Evolutionary conservation across 73 alveolate species (phyloP).

Genomic region (Blepharisma stoltei): DNA sequence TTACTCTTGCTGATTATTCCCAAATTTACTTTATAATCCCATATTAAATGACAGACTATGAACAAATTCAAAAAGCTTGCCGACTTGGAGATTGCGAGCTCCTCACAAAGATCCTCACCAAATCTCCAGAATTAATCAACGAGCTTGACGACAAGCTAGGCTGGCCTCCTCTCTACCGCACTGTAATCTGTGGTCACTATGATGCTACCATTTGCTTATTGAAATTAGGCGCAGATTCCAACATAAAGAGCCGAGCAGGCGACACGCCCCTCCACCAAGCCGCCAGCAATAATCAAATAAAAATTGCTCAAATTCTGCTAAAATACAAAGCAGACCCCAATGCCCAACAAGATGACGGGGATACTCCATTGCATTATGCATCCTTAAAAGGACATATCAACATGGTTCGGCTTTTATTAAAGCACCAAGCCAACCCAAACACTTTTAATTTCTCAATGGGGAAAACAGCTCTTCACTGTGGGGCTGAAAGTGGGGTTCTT

Average conservation of each 20-base stretch:
- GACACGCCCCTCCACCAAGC: conserved; percentile 27
- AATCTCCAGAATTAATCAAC: conserved; percentile 3
- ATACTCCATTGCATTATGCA: conserved; percentile 2
- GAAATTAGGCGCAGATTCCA: conserved; percentile 21
- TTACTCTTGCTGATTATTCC: too few relatives aligned
- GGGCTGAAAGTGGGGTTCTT: conserved; percentile 16
- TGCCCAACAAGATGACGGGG: conserved; percentile 19
- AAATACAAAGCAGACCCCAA: conserved; percentile 24
- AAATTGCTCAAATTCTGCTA: neutral
- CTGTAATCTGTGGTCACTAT: conserved; percentile 3
- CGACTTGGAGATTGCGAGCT: neutral
- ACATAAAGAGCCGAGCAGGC: neutral
- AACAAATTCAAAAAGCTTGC: conserved; percentile 24
- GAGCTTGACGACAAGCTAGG: neutral
- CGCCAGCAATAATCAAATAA: neutral
- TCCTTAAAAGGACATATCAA: conserved; percentile 51
- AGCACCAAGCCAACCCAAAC: conserved; percentile 68
- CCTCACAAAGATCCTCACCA: neutral
- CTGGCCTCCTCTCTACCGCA: conserved; percentile 16
- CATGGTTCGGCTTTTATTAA: conserved; percentile 51
- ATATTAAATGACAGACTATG: neutral
- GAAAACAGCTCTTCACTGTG: conserved; percentile 29
- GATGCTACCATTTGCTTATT: conserved; percentile 2
- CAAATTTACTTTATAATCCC: too few relatives aligned
- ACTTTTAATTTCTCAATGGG: conserved; percentile 15